Conservation (phyloP, 1,284 basidiomycete species). For the Lentinus polychrous region DNA sequence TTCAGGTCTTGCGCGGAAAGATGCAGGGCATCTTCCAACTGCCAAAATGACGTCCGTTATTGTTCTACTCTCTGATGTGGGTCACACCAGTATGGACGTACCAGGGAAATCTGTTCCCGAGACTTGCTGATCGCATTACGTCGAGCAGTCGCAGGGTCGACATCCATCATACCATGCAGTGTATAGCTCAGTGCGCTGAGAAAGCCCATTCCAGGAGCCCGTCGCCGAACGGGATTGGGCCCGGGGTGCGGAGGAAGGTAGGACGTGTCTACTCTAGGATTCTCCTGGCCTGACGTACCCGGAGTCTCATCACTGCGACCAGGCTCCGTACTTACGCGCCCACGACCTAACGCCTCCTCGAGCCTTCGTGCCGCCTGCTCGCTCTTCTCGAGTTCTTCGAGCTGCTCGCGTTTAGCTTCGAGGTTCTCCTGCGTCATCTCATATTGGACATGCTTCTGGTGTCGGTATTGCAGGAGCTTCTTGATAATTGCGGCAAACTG, state of each 20-base stretch:
- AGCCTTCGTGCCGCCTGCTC: conserved; percentile 88
- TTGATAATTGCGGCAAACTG: conserved; percentile 96
- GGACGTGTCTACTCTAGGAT: conserved; percentile 22
- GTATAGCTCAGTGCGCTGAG: conserved; percentile 92
- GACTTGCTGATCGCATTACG: conserved; percentile 92
- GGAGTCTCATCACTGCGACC: background rate
- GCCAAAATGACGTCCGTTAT: conserved; percentile 3
- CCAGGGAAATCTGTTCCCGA: conserved; percentile 89
- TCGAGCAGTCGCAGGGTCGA: conserved; percentile 93
- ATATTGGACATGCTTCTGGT: conserved; percentile 97
- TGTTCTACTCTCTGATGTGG: too few relatives aligned
- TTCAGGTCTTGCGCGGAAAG: conserved; percentile 88
- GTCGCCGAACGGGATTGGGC: conserved; percentile 54
- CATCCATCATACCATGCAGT: conserved; percentile 96
- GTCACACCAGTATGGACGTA: conserved; percentile 28
- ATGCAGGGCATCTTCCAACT: conserved; percentile 92
- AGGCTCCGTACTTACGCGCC: conserved; percentile 27
- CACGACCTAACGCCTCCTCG: conserved; percentile 76
- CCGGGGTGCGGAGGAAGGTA: conserved; percentile 72
- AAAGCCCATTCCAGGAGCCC: conserved; percentile 78
- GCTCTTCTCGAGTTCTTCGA: conserved; percentile 89
- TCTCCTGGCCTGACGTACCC: conserved; percentile 8
- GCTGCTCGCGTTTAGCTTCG: conserved; percentile 79
- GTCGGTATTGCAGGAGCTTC: conserved; percentile 88
- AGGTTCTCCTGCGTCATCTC: conserved; percentile 94